These are phyloP conservation scores for Mucor circinelloides DNA, from an alignment of 371 early-diverging fungal genomes.

Conservation along the genomic window DNA sequence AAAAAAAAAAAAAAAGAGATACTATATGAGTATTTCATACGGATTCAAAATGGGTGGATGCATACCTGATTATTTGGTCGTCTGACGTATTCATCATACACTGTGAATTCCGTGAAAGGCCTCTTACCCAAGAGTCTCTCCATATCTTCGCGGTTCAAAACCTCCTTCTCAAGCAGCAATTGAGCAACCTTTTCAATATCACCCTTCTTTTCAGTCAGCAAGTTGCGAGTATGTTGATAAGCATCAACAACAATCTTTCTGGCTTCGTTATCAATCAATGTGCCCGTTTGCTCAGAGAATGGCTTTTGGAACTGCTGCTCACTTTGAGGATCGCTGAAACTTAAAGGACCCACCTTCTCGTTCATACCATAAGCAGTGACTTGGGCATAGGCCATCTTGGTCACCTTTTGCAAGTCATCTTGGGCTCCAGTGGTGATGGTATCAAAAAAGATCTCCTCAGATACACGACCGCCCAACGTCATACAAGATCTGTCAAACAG, in stretches of 20 bases:
- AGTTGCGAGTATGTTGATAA: slow-evolving; percentile 72
- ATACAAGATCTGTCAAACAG: slow-evolving; percentile 96
- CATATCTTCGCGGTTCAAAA: slow-evolving; percentile 95
- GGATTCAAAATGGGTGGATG: background rate
- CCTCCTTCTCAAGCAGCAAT: slow-evolving; percentile 91
- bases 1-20: too few relatives aligned
- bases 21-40: too few relatives aligned
- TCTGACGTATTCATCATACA: slow-evolving; percentile 59
- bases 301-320: slow-evolving; percentile 87
- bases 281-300: slow-evolving; percentile 92
- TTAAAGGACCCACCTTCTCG: slow-evolving; percentile 80
- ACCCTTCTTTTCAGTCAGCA: slow-evolving; percentile 79
- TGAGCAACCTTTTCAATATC: slow-evolving; percentile 92
- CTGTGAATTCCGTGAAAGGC: slow-evolving; percentile 76
- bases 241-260: slow-evolving; percentile 79
- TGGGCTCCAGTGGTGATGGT: slow-evolving; percentile 87
- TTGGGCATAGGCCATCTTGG: slow-evolving; percentile 94
- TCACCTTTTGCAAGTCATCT: slow-evolving; percentile 97
- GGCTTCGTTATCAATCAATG: slow-evolving; percentile 92
- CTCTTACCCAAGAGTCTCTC: slow-evolving; percentile 83
- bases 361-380: slow-evolving; percentile 96
- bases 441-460: slow-evolving; percentile 92
- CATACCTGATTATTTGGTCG: slow-evolving; percentile 10
- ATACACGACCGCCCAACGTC: slow-evolving; percentile 94
- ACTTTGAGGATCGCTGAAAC: slow-evolving; percentile 73